Evolutionary conservation across 371 early-diverging fungal genomes (phyloP), one percentile per base, ranked within the genome.

Genomic region (Capillidium heterosporum): DNA sequence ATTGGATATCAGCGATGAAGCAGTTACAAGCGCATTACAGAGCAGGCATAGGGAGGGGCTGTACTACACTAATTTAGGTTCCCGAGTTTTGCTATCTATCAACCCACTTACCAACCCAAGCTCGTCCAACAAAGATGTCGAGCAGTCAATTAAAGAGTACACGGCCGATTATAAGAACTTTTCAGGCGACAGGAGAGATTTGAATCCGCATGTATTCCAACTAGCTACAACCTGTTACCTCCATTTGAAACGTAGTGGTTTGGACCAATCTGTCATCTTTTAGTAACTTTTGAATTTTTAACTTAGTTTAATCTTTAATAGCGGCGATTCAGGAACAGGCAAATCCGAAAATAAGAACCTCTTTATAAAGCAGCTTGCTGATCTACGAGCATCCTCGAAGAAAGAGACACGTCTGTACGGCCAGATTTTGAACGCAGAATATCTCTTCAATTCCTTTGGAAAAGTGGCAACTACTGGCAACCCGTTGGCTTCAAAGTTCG

Each of bases 281-380:
- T 73, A 71, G 82, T 77, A 75, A 59, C 57, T 7, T 53, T 32
- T 67, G 82, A 35, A 31, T 15, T 48, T 23, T 40, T 28, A 2
- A 48, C 27, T 24, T 32, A 24, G 31, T 28, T 23, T 28, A 21
- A 32, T 24, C 1, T 28, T 31, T 35, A 56, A 48, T 73, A 89
- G 89, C 67, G 95, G 95, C 39, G 89, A 90, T 60, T 73, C 84
- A n/a, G 92, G 87, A 26, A 78, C 85, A 41, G 95, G 95, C 50
- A 95, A 93, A 67, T 79, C 87, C 0, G 87, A 88, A 62, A 68
- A 75, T 13, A 67, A 72, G 27, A 73, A 73, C 55, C 63, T 73
- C 40, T 70, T 82, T 11, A 58, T 83, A 31, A 73, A 80, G 28
- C 78, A 84, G 59, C 73, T 89, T 21, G 76, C 79, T 48, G 81